Evolutionary conservation across 129 eudicot species (phyloP).

Genomic region (Saposhnikovia divaricata): DNA sequence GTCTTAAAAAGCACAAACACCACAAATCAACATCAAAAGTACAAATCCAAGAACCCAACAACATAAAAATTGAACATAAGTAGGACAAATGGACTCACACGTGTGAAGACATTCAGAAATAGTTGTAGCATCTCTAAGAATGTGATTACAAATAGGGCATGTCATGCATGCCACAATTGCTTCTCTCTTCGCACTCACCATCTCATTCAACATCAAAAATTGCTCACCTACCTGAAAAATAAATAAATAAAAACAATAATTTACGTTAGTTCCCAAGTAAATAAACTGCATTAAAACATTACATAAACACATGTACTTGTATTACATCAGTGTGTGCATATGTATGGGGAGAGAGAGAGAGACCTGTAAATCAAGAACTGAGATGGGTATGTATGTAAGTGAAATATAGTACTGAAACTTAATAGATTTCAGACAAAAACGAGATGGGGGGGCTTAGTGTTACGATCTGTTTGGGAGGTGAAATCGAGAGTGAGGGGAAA

Average conservation of each 20-base stretch:
- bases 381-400: not conserved
- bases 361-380: constrained; percentile 14
- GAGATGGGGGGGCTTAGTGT: constrained; percentile 4
- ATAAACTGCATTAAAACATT: constrained; percentile 1
- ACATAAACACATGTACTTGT: not conserved
- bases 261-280: not conserved
- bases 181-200: constrained; percentile 39
- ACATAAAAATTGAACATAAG: not conserved
- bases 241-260: not conserved
- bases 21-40: not conserved
- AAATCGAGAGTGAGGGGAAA: constrained; percentile 42
- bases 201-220: constrained; percentile 25
- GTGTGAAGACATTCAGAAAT: constrained; percentile 88
- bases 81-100: constrained; percentile 30
- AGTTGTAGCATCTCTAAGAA: constrained; percentile 75
- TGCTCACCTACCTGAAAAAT: constrained; percentile 21
- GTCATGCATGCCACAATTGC: constrained; percentile 91
- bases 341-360: not conserved
- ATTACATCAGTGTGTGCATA: not conserved
- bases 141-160: constrained; percentile 75
- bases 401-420: constrained; percentile 9
- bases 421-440: constrained; percentile 20
- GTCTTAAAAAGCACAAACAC: not conserved
- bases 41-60: not conserved
- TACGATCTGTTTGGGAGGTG: constrained; percentile 43